Percentiles rank a stretch among this genome's conserved stretches.
Conservation (phyloP, 768 basidiomycete species). For the Asterophora parasitica region DNA sequence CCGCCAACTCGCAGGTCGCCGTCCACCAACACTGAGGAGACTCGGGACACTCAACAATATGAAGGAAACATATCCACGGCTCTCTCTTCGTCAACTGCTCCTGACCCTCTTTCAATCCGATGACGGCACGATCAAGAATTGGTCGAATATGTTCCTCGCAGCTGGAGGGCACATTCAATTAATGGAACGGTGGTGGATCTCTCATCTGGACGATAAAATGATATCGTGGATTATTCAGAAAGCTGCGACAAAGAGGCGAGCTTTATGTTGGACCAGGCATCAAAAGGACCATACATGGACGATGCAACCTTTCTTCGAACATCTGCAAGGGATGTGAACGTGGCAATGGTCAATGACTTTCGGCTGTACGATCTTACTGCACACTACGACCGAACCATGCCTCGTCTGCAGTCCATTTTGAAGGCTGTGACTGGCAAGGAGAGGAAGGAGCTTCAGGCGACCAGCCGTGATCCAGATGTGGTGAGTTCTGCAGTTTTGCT, state of each 20-base stretch:
- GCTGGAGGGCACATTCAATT: not conserved
- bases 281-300: not conserved
- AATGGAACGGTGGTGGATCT: not conserved
- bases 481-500: not conserved
- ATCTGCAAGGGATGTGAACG: not conserved
- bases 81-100: not conserved
- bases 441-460: not conserved
- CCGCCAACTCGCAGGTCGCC: not conserved
- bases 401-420: not conserved
- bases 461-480: not conserved
- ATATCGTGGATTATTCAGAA: not conserved
- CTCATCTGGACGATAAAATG: not conserved
- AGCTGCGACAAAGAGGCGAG: not conserved
- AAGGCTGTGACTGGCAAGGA: not conserved
- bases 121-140: not conserved
- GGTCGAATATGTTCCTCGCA: not conserved
- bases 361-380: not conserved
- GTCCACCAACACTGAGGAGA: not conserved
- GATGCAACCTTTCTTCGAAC: not conserved
- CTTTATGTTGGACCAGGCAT: not conserved
- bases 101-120: not conserved
- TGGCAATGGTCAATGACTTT: not conserved
- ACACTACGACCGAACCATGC: not conserved
- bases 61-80: not conserved
- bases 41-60: not conserved